Evolutionary conservation across 371 early-diverging fungal species (phyloP).

Genomic region (Mucor irregularis): DNA sequence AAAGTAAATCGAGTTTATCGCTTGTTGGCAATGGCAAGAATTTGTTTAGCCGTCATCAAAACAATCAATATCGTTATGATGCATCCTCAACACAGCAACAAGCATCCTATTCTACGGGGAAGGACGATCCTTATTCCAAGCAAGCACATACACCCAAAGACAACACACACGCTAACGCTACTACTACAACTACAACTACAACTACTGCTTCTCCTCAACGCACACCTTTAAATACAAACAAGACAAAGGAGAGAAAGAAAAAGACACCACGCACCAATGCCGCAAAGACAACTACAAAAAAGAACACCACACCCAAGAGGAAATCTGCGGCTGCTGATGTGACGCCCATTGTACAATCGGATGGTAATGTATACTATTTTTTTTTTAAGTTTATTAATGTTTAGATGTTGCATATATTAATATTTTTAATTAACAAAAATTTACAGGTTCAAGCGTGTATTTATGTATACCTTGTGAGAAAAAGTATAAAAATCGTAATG

Average conservation of each 20-base stretch:
- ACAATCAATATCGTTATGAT: too few species aligned
- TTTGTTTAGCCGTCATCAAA: too few species aligned
- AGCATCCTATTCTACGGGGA: too few species aligned
- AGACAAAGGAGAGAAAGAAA: conserved; percentile 5
- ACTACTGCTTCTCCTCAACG: too few species aligned
- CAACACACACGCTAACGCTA: too few species aligned
- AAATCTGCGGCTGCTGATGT: conserved; percentile 17
- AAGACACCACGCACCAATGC: background rate
- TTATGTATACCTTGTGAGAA: conserved; percentile 50
- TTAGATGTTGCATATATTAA: background rate
- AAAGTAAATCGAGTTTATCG: conserved; percentile 7
- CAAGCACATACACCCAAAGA: too few species aligned
- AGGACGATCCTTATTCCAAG: too few species aligned
- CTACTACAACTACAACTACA: background rate
- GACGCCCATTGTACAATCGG: conserved; percentile 22
- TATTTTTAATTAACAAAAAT: conserved; percentile 2
- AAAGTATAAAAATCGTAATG: conserved; percentile 46
- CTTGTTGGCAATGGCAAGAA: conserved; percentile 24
- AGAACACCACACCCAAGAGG: conserved; percentile 7
- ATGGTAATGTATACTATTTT: conserved; percentile 25
- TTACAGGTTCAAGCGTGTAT: conserved; percentile 16
- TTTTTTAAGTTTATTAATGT: too few species aligned
- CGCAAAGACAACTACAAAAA: background rate
- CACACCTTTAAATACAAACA: background rate
- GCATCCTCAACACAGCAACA: too few species aligned